phyloP scores from a whole-genome alignment of 371 early-diverging fungal genomes.

The Quaeritorhiza haematococci region DNA sequence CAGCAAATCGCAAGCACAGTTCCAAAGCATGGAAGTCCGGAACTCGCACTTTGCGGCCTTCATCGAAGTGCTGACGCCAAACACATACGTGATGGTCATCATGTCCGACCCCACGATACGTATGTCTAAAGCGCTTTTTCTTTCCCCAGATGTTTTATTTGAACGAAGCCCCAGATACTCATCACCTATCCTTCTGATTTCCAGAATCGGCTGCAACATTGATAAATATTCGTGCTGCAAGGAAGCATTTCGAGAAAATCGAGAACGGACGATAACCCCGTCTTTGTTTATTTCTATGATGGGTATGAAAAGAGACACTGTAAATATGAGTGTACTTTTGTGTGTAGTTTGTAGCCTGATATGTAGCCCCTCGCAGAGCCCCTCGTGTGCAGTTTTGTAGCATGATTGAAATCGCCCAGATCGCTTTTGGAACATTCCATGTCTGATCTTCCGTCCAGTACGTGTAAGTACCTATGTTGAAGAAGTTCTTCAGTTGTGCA shows the following conservation, averaged over 20 bases:
- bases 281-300: neutral
- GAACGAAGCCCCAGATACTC: slow-evolving; percentile 10
- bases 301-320: no score
- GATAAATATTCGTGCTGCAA: slow-evolving; percentile 77
- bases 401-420: no score
- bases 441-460: no score
- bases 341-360: no score
- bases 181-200: slow-evolving; percentile 1
- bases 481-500: no score
- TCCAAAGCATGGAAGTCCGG: slow-evolving; percentile 85
- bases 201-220: slow-evolving; percentile 78
- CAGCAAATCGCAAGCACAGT: slow-evolving; percentile 75
- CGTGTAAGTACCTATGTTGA: no score
- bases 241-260: slow-evolving; percentile 82
- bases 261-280: slow-evolving; percentile 50
- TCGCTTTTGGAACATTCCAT: no score
- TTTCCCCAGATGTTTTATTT: neutral
- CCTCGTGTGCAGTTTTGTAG: no score
- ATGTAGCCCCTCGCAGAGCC: no score
- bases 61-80: slow-evolving; percentile 87
- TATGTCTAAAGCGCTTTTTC: slow-evolving; percentile 43
- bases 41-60: slow-evolving; percentile 78
- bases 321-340: no score
- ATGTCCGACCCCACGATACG: slow-evolving; percentile 86
- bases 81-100: slow-evolving; percentile 90